These are phyloP conservation scores for Wickerhamomyces alni DNA, from an alignment of 805 yeast genomes.

Conservation along the genomic window DNA sequence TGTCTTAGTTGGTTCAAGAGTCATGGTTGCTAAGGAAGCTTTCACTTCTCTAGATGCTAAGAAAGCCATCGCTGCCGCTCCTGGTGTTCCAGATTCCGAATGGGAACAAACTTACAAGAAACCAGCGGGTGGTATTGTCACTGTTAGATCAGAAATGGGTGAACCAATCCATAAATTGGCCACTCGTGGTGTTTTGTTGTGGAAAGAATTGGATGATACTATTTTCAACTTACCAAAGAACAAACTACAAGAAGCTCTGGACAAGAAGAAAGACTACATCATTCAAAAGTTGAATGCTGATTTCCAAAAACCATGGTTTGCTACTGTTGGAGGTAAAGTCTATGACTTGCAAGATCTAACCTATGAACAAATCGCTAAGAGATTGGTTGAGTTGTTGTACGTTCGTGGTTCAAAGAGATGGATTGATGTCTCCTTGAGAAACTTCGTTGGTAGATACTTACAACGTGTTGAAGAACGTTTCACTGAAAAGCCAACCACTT, in stretches of 20 bases:
- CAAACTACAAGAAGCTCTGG: constrained; percentile 75
- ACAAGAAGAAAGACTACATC: constrained; percentile 79
- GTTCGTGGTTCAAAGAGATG: constrained; percentile 74
- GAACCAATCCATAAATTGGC: constrained; percentile 99
- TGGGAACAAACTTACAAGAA: constrained; percentile 96
- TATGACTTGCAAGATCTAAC: constrained; percentile 96
- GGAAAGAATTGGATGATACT: constrained; percentile 97
- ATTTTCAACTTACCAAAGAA: constrained; percentile 87
- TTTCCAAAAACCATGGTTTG: constrained; percentile 98
- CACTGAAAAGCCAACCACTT: constrained; percentile 46
- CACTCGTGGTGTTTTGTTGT: constrained; percentile 93
- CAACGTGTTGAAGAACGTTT: constrained; percentile 98
- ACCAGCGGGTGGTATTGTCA: constrained; percentile 94
- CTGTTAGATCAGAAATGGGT: constrained; percentile 98
- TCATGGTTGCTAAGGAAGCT: constrained; percentile 96
- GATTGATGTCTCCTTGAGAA: constrained; percentile 84
- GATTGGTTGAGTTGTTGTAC: constrained; percentile 84
- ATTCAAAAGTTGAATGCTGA: constrained; percentile 84
- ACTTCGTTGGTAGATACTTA: constrained; percentile 78
- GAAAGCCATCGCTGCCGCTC: constrained; percentile 79
- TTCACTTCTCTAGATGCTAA: constrained; percentile 92
- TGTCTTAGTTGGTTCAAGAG: constrained; percentile 91
- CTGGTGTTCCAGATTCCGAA: constrained; percentile 82
- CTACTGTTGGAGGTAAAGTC: constrained; percentile 60
- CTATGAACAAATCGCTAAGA: constrained; percentile 80